phyloP scores from a whole-genome alignment of 1,139 yeast species.

The Debaryomyces fabryi region DNA sequence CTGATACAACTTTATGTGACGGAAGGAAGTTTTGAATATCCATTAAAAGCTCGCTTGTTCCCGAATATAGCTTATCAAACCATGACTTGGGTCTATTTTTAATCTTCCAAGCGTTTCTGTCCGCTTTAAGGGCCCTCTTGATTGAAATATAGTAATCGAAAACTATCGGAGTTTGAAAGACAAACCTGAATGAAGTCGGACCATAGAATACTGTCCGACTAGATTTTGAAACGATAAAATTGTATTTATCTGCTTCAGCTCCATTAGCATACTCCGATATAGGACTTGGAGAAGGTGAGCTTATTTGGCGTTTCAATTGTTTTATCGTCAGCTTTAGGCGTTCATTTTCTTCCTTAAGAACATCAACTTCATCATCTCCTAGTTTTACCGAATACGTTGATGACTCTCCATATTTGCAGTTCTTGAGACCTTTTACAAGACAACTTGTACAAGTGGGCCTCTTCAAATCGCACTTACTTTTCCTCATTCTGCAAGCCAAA shows the following conservation, averaged over 20 bases:
- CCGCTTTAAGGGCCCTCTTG: neutral
- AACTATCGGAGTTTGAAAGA: neutral
- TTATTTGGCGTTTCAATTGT: neutral
- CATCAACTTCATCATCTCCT: neutral
- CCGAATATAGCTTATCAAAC: neutral
- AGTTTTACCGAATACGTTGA: neutral
- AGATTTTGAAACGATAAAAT: neutral
- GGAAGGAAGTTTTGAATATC: neutral
- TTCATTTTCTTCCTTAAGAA: neutral
- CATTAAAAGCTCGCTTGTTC: neutral
- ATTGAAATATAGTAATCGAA: neutral
- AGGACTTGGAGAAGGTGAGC: neutral
- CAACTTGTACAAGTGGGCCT: neutral
- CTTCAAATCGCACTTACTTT: neutral
- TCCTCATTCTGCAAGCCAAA: neutral
- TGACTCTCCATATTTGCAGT: neutral
- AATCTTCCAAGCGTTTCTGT: neutral
- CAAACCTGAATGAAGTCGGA: neutral
- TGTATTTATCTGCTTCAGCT: neutral
- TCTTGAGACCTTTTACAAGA: neutral
- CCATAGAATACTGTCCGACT: neutral
- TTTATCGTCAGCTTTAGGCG: neutral
- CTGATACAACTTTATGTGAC: neutral
- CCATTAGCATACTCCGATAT: neutral
- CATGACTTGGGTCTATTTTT: neutral